These are phyloP conservation scores for Candida xiaguanensis DNA, from an alignment of 805 yeast species.

Conservation along the genomic window DNA sequence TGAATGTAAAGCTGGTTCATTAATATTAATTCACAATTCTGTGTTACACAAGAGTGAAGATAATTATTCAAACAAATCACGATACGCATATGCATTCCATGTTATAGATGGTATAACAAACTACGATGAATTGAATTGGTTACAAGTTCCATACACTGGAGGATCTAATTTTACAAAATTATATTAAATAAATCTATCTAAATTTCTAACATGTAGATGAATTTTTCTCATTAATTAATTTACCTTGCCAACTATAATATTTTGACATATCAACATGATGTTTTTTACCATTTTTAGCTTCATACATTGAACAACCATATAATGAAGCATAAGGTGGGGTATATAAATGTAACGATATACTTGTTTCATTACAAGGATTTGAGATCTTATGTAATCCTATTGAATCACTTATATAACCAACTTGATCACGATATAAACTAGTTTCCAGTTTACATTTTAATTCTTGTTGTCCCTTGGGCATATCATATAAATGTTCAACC, in stretches of 20 bases:
- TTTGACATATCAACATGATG: constrained; percentile 57
- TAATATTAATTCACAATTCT: constrained; percentile 67
- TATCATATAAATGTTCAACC: constrained; percentile 52
- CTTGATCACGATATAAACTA: constrained; percentile 36
- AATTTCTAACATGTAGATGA: constrained; percentile 19
- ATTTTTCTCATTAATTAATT: constrained; percentile 23
- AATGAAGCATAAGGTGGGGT: constrained; percentile 73
- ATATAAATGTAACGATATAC: constrained; percentile 67
- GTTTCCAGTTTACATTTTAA: constrained; percentile 25
- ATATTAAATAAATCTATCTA: constrained; percentile 13
- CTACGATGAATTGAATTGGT: constrained; percentile 70
- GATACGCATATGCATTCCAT: constrained; percentile 80
- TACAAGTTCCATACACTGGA: constrained; percentile 72
- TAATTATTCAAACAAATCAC: constrained; percentile 51
- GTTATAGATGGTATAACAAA: constrained; percentile 62
- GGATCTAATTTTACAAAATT: constrained; percentile 57
- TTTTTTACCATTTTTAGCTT: constrained; percentile 45
- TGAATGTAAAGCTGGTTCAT: constrained; percentile 67
- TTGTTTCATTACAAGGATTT: constrained; percentile 41
- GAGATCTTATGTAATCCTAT: constrained; percentile 65
- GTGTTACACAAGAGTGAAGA: constrained; percentile 69
- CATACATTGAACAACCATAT: constrained; percentile 52
- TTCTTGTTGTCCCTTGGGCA: constrained; percentile 35
- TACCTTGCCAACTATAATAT: constrained; percentile 61
- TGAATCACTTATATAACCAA: constrained; percentile 61